Conservation (phyloP, 345 rosid species). For the Rhizophora apiculata region DNA sequence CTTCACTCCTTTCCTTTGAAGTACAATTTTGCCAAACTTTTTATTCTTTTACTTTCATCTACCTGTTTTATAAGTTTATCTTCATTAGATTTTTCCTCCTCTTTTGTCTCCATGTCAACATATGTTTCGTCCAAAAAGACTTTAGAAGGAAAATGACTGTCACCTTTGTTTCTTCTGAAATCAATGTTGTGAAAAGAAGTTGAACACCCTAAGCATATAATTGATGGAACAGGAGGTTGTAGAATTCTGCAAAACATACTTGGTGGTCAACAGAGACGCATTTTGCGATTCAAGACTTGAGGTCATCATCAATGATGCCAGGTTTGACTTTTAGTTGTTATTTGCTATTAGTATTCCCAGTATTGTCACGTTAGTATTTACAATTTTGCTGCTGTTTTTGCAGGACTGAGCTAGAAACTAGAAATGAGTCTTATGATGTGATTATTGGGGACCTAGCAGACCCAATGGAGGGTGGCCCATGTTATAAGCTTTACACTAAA, state of each 20-base stretch:
- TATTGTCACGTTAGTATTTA: not conserved
- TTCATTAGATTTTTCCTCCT: not conserved
- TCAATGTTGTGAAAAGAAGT: no score
- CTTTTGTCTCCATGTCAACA: not conserved
- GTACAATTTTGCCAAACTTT: not conserved
- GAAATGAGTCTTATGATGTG: conserved; percentile 44
- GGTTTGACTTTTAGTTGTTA: conserved; percentile 21
- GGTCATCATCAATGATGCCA: conserved; percentile 57
- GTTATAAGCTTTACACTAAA: conserved; percentile 61
- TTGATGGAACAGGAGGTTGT: conserved; percentile 53
- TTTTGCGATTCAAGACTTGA: conserved; percentile 47
- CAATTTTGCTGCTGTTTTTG: no score
- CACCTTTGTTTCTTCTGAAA: not conserved
- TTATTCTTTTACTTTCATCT: not conserved
- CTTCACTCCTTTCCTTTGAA: no score
- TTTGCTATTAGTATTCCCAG: not conserved
- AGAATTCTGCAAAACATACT: conserved; percentile 54
- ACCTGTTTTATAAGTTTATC: no score
- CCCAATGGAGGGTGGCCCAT: conserved; percentile 71
- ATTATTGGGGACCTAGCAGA: conserved; percentile 68
- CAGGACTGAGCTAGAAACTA: conserved; percentile 53
- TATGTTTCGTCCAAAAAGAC: not conserved
- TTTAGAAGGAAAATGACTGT: not conserved
- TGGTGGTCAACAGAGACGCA: conserved; percentile 48
- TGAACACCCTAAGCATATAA: not conserved